Evolutionary conservation across 1,284 basidiomycete genomes (phyloP).

Genomic region (Hemileia vastatrix): DNA sequence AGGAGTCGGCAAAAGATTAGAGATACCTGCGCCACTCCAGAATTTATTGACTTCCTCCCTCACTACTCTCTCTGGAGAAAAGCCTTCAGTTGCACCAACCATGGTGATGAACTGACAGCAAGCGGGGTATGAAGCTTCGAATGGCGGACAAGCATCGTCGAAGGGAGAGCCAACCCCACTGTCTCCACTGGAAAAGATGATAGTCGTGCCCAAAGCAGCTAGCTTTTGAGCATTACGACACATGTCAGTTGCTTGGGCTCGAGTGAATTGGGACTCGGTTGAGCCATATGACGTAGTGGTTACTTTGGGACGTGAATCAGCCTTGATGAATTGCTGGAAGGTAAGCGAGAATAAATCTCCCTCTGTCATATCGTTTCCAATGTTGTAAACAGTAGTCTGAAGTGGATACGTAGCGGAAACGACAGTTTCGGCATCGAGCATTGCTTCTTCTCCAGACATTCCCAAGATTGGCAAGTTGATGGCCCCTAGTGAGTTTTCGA

Average conservation of each 20-base stretch:
- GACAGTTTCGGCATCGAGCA: slow-evolving; percentile 8
- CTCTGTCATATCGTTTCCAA: not conserved
- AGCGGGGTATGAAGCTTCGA: slow-evolving; percentile 23
- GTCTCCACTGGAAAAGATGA: slow-evolving; percentile 5
- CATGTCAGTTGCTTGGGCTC: slow-evolving; percentile 16
- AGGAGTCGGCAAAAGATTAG: too few species aligned
- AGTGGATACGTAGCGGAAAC: slow-evolving; percentile 13
- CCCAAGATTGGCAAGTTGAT: not conserved
- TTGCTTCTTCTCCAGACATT: slow-evolving; percentile 1
- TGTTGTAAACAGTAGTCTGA: slow-evolving; percentile 8
- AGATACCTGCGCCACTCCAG: too few species aligned
- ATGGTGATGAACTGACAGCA: slow-evolving; percentile 23
- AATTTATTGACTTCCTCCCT: too few species aligned
- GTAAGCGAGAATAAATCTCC: slow-evolving; percentile 11
- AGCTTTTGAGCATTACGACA: slow-evolving; percentile 21
- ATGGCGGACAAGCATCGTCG: not conserved
- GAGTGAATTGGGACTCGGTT: slow-evolving; percentile 8
- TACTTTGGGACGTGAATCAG: not conserved
- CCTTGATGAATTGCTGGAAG: slow-evolving; percentile 9
- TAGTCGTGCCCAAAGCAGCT: slow-evolving; percentile 17
- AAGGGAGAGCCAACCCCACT: slow-evolving; percentile 8
- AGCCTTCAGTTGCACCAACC: slow-evolving; percentile 23
- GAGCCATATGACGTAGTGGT: slow-evolving; percentile 21
- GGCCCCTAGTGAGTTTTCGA: not conserved
- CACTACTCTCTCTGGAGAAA: too few species aligned